Percentiles rank a stretch among this genome's conserved stretches.
Conservation (phyloP, 2,329 filamentous ascomycete genomes). For the Albifimbria verrucaria region DNA sequence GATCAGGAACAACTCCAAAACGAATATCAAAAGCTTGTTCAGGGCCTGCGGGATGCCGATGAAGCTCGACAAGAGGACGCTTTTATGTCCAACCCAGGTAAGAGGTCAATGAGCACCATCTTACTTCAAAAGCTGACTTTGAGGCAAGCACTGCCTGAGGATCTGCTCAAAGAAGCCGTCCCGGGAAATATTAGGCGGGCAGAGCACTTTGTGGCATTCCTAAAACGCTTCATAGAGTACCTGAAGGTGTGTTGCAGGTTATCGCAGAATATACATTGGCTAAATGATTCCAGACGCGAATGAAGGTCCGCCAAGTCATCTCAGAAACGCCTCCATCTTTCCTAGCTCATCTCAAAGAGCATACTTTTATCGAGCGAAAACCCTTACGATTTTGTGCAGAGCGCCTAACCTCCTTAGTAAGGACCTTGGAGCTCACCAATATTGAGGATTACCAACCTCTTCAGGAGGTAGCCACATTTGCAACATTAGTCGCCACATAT, state of each 20-base stretch:
- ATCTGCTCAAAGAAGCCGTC: constrained; percentile 90
- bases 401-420: constrained; percentile 86
- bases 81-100: constrained; percentile 89
- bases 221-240: constrained; percentile 97
- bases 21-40: constrained; percentile 92
- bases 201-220: constrained; percentile 91
- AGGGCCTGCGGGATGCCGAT: constrained; percentile 83
- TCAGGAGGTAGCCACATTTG: constrained; percentile 96
- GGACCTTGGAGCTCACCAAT: constrained; percentile 92
- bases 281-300: constrained; percentile 79
- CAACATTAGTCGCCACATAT: constrained; percentile 92
- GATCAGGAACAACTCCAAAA: constrained; percentile 92
- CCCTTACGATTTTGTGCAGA: constrained; percentile 93
- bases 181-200: constrained; percentile 94
- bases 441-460: constrained; percentile 97
- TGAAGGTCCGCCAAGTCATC: constrained; percentile 97
- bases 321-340: constrained; percentile 96
- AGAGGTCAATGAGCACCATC: constrained; percentile 2
- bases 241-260: too few relatives aligned
- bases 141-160: constrained; percentile 73
- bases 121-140: neutral
- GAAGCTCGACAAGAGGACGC: constrained; percentile 89
- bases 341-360: constrained; percentile 84
- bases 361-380: constrained; percentile 97
- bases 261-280: too few relatives aligned